Conservation (phyloP, 202 grass and related monocot genomes). For the Setaria viridis region DNA sequence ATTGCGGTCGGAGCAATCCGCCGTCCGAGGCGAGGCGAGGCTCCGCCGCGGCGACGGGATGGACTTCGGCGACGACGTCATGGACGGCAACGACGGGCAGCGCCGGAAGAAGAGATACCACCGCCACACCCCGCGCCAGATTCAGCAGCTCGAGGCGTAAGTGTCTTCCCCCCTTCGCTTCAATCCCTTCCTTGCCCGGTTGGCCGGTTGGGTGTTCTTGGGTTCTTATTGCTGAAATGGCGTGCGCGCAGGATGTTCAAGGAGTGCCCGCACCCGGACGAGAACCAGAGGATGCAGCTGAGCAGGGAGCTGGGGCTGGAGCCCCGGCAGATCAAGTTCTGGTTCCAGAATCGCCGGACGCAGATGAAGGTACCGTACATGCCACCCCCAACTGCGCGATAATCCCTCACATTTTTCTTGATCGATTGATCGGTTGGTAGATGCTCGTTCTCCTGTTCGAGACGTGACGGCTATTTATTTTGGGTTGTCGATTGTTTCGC, state of each 20-base stretch:
- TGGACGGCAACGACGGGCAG: slow-evolving; percentile 53
- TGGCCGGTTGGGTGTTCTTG: too few species aligned
- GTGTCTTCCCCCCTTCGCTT: neutral
- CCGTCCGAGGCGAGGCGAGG: slow-evolving; percentile 14
- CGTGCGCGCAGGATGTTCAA: slow-evolving; percentile 63
- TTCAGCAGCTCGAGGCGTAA: slow-evolving; percentile 83
- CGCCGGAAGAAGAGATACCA: slow-evolving; percentile 74
- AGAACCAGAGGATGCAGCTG: slow-evolving; percentile 78
- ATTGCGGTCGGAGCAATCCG: slow-evolving; percentile 12
- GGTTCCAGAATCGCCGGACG: slow-evolving; percentile 87
- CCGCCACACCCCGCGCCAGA: slow-evolving; percentile 81
- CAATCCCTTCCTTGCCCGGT: neutral
- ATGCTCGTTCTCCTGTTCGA: neutral
- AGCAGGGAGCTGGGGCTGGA: slow-evolving; percentile 74
- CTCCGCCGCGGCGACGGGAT: slow-evolving; percentile 38
- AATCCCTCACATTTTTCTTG: neutral
- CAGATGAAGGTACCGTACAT: slow-evolving; percentile 66
- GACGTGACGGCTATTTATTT: neutral
- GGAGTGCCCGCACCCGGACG: slow-evolving; percentile 71
- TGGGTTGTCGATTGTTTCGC: neutral
- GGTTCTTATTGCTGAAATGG: neutral
- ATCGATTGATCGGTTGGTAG: neutral
- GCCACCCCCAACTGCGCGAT: too few species aligned
- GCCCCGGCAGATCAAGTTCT: slow-evolving; percentile 85
- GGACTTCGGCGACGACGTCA: slow-evolving; percentile 64